Percentiles rank a stretch among this genome's conserved stretches.
Conservation (phyloP, 2,329 filamentous ascomycete species). For the Leptographium flavum region DNA sequence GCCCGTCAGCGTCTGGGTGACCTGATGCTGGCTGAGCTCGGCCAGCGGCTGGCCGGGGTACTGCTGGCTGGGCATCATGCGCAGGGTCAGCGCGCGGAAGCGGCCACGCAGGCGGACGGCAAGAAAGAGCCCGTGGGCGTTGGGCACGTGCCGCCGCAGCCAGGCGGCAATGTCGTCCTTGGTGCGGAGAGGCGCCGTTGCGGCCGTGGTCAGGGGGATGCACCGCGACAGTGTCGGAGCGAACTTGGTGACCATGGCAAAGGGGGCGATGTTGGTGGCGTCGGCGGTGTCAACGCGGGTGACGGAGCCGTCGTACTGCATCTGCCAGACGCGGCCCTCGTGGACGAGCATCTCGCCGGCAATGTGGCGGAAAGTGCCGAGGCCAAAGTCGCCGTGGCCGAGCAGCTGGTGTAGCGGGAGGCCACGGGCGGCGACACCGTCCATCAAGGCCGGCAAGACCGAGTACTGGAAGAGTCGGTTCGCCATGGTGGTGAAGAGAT, state of each 20-base stretch:
- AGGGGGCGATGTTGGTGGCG: slow-evolving; percentile 16
- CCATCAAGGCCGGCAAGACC: slow-evolving; percentile 21
- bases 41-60: slow-evolving; percentile 15
- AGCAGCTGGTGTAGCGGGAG: slow-evolving; percentile 17
- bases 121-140: slow-evolving; percentile 17
- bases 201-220: background rate
- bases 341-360: slow-evolving; percentile 22
- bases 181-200: slow-evolving; percentile 11
- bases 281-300: slow-evolving; percentile 12
- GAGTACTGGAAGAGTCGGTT: slow-evolving; percentile 22
- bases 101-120: slow-evolving; percentile 17
- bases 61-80: slow-evolving; percentile 19
- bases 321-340: slow-evolving; percentile 19
- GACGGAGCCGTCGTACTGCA: slow-evolving; percentile 20
- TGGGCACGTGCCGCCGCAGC: slow-evolving; percentile 14
- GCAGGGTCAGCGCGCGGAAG: slow-evolving; percentile 16
- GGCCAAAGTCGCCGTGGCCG: slow-evolving; percentile 19
- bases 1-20: slow-evolving; percentile 14
- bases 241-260: slow-evolving; percentile 20
- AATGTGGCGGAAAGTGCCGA: slow-evolving; percentile 21
- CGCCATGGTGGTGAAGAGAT: slow-evolving; percentile 13
- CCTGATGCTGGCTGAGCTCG: slow-evolving; percentile 16
- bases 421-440: slow-evolving; percentile 19
- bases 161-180: slow-evolving; percentile 15
- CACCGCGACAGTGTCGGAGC: slow-evolving; percentile 9